These are phyloP conservation scores for Tubosaeta brunneosetosa DNA, from an alignment of 768 basidiomycete genomes.

Conservation along the genomic window DNA sequence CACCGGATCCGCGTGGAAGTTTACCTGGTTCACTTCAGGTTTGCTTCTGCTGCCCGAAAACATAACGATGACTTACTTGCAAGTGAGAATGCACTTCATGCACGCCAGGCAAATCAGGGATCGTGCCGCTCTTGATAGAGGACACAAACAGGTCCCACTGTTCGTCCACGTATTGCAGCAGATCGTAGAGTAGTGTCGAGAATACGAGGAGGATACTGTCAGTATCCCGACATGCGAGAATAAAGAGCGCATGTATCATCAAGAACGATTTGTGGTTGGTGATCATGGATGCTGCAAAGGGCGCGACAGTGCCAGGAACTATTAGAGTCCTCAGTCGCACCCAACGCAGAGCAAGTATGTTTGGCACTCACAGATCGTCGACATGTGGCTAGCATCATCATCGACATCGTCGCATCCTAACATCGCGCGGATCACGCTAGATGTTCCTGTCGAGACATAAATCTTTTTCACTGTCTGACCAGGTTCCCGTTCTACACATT, in stretches of 20 bases:
- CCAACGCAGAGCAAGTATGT: background rate
- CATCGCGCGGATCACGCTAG: background rate
- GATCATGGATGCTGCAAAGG: slow-evolving; percentile 2
- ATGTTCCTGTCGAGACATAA: background rate
- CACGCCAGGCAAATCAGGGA: slow-evolving; percentile 9
- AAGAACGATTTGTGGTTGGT: background rate
- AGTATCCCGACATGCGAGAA: too few relatives aligned
- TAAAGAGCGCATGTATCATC: too few relatives aligned
- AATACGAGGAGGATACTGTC: too few relatives aligned
- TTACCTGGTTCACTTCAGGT: background rate
- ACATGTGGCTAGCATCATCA: background rate
- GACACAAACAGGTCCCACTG: slow-evolving; percentile 4
- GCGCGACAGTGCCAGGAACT: slow-evolving; percentile 1
- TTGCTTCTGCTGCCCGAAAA: background rate
- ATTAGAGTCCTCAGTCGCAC: background rate
- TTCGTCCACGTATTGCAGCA: slow-evolving; percentile 1
- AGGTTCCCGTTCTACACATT: background rate
- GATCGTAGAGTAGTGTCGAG: background rate
- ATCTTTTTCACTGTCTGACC: background rate
- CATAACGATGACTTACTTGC: background rate
- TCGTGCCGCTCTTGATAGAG: background rate
- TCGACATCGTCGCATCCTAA: slow-evolving; percentile 1
- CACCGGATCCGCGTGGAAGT: background rate
- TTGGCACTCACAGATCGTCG: background rate
- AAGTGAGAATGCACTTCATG: slow-evolving; percentile 3